A percentile compares a stretch with the other conserved stretches of the same genome.
phyloP scores from a whole-genome alignment of 768 basidiomycete species.

The Termitomyces sp. region DNA sequence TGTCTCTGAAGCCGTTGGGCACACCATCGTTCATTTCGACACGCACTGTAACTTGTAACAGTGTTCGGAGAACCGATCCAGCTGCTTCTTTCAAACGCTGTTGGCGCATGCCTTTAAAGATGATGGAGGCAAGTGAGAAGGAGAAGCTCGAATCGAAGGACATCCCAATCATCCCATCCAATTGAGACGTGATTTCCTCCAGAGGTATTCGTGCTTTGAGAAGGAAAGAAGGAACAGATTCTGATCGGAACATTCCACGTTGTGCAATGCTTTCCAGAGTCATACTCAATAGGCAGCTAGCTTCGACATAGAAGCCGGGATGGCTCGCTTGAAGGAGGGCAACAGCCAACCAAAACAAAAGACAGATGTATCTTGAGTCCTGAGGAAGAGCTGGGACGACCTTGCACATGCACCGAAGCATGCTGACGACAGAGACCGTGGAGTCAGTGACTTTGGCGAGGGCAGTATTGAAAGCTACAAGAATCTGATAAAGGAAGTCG shows the following conservation, averaged over 20 bases:
- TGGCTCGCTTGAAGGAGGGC: slow-evolving; percentile 78
- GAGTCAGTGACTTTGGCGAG: slow-evolving; percentile 62
- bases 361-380: slow-evolving; percentile 66
- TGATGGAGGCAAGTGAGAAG: slow-evolving; percentile 74
- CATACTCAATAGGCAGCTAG: slow-evolving; percentile 59
- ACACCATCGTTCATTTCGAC: slow-evolving; percentile 26
- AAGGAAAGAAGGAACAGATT: slow-evolving; percentile 49
- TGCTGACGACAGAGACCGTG: slow-evolving; percentile 71
- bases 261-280: slow-evolving; percentile 60
- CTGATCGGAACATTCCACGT: slow-evolving; percentile 52
- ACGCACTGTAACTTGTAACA: slow-evolving; percentile 57
- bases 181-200: slow-evolving; percentile 63
- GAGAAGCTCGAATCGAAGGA: slow-evolving; percentile 79
- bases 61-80: slow-evolving; percentile 52
- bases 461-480: slow-evolving; percentile 78
- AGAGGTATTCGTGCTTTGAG: slow-evolving; percentile 59
- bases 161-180: slow-evolving; percentile 68
- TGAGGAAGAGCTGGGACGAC: slow-evolving; percentile 66
- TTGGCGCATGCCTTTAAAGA: slow-evolving; percentile 84
- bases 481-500: slow-evolving; percentile 89
- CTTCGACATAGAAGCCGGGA: slow-evolving; percentile 63
- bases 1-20: slow-evolving; percentile 34
- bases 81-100: slow-evolving; percentile 57
- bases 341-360: slow-evolving; percentile 86
- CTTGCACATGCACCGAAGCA: slow-evolving; percentile 81